These are phyloP conservation scores for Talaromyces wortmannii DNA, from an alignment of 495 filamentous ascomycete species.

Conservation along the genomic window DNA sequence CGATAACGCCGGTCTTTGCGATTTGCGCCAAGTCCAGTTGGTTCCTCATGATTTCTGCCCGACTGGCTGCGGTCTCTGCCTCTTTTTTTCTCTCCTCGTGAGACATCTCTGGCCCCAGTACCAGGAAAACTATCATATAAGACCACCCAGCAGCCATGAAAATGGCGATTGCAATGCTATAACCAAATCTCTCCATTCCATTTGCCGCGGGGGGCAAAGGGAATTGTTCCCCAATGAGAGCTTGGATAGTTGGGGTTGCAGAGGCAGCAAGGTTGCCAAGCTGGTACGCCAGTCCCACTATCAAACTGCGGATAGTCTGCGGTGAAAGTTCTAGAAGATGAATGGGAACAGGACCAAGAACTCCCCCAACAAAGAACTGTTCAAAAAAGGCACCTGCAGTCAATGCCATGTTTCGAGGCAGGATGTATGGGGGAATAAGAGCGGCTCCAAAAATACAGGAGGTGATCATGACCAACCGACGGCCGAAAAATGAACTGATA, in stretches of 20 bases:
- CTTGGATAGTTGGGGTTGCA: slow-evolving; percentile 29
- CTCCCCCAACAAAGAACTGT: slow-evolving; percentile 28
- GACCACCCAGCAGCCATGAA: slow-evolving; percentile 23
- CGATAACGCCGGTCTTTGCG: background rate
- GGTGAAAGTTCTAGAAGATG: slow-evolving; percentile 28
- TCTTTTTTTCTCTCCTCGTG: slow-evolving; percentile 27
- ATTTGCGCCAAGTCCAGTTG: background rate
- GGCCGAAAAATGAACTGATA: slow-evolving; percentile 25
- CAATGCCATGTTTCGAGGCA: slow-evolving; percentile 19
- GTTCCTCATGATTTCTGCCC: background rate
- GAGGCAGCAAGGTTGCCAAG: slow-evolving; percentile 29
- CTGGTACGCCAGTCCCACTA: slow-evolving; percentile 29
- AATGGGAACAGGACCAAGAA: slow-evolving; percentile 25
- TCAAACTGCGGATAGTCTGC: slow-evolving; percentile 18
- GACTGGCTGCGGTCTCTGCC: background rate
- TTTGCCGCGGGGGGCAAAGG: slow-evolving; percentile 14
- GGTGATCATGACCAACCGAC: slow-evolving; percentile 26
- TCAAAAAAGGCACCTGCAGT: slow-evolving; percentile 26
- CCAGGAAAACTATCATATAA: slow-evolving; percentile 25
- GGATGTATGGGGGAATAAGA: slow-evolving; percentile 22
- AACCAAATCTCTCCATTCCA: slow-evolving; percentile 22
- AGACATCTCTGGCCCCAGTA: slow-evolving; percentile 28
- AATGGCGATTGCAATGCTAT: slow-evolving; percentile 24
- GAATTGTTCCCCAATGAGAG: slow-evolving; percentile 26
- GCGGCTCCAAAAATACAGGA: slow-evolving; percentile 24